Conservation (phyloP, 1,284 basidiomycete species). For the Ceratobasidium sp. region DNA sequence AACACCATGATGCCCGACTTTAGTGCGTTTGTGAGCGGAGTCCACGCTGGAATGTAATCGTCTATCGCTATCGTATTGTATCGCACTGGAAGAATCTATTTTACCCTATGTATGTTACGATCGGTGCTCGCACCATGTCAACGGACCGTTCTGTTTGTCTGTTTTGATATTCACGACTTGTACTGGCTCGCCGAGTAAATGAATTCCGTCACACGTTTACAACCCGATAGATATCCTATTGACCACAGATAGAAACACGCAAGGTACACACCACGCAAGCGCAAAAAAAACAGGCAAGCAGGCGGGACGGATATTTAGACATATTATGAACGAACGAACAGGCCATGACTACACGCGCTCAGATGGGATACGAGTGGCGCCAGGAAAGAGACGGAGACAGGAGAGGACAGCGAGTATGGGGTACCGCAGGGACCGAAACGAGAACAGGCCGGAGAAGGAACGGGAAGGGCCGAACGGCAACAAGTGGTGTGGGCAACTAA, state of each 20-base stretch:
- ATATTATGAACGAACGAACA: slow-evolving; percentile 35
- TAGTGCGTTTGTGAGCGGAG: slow-evolving; percentile 16
- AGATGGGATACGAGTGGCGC: slow-evolving; percentile 12
- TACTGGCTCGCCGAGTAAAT: not conserved
- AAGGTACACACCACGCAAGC: slow-evolving; percentile 27
- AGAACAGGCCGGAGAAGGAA: slow-evolving; percentile 16
- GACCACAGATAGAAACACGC: slow-evolving; percentile 26
- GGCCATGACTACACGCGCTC: slow-evolving; percentile 7
- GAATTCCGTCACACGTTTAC: slow-evolving; percentile 10
- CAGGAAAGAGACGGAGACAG: slow-evolving; percentile 18
- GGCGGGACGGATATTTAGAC: slow-evolving; percentile 26
- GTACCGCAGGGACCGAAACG: slow-evolving; percentile 31
- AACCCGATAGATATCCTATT: slow-evolving; percentile 36
- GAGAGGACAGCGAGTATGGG: slow-evolving; percentile 26
- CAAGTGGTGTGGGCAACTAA: slow-evolving; percentile 24
- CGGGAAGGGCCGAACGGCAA: slow-evolving; percentile 13
- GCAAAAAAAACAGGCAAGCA: slow-evolving; percentile 11
- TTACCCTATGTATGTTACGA: slow-evolving; percentile 16
- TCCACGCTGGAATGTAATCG: slow-evolving; percentile 15
- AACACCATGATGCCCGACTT: slow-evolving; percentile 29
- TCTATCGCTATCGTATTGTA: not conserved
- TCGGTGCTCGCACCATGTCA: not conserved
- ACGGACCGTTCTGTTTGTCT: not conserved
- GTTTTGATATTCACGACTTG: not conserved
- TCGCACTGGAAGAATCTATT: slow-evolving; percentile 1